phyloP scores from a whole-genome alignment of 805 yeast species.

The Lipomyces chichibuensis region DNA sequence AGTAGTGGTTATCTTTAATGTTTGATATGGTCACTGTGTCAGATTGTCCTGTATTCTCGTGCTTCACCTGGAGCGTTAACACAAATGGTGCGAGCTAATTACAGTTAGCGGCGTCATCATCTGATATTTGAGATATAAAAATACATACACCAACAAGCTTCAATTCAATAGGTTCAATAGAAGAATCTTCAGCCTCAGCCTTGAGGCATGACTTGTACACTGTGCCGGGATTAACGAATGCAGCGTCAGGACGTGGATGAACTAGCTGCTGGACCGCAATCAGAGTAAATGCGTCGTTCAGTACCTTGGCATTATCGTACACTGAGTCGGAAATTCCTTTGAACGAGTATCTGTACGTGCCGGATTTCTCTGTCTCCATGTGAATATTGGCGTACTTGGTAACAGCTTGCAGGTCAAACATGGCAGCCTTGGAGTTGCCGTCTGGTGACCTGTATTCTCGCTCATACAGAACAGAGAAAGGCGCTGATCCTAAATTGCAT shows the following conservation, averaged over 20 bases:
- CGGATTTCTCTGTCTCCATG: slow-evolving; percentile 52
- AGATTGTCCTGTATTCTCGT: slow-evolving; percentile 60
- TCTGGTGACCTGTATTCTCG: slow-evolving; percentile 13
- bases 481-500: slow-evolving; percentile 12
- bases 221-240: slow-evolving; percentile 53
- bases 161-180: slow-evolving; percentile 56
- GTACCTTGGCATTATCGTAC: slow-evolving; percentile 53
- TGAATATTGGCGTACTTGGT: slow-evolving; percentile 55
- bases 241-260: slow-evolving; percentile 62
- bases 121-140: slow-evolving; percentile 54
- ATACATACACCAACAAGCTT: slow-evolving; percentile 55
- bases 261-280: slow-evolving; percentile 57
- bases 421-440: neutral
- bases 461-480: slow-evolving; percentile 26
- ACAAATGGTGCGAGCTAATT: slow-evolving; percentile 28
- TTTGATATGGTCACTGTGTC: slow-evolving; percentile 53
- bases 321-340: slow-evolving; percentile 66
- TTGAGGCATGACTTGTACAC: slow-evolving; percentile 55
- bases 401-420: slow-evolving; percentile 52
- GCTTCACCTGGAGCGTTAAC: slow-evolving; percentile 56
- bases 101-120: neutral
- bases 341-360: slow-evolving; percentile 64
- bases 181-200: slow-evolving; percentile 46
- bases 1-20: slow-evolving; percentile 47
- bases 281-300: slow-evolving; percentile 40